These are phyloP conservation scores for Curvularia sp. DNA, from an alignment of 2,329 filamentous ascomycete genomes.

Conservation along the genomic window DNA sequence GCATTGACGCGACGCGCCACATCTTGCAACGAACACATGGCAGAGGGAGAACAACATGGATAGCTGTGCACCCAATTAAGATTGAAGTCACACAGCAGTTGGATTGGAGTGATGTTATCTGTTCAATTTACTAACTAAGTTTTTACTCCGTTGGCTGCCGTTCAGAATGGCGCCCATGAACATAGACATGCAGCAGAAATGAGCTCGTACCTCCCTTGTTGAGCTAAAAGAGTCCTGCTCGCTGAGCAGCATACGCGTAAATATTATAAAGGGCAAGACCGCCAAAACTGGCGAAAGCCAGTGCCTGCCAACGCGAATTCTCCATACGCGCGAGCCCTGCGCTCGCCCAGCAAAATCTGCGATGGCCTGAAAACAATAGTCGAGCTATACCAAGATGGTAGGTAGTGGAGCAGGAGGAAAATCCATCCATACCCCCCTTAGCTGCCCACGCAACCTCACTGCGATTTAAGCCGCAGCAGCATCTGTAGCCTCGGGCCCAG, in stretches of 20 bases:
- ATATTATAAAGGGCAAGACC: slow-evolving; percentile 12
- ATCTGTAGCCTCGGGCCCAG: slow-evolving; percentile 18
- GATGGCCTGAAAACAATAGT: slow-evolving; percentile 6
- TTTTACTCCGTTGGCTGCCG: slow-evolving; percentile 14
- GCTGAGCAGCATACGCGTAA: slow-evolving; percentile 24
- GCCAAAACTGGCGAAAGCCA: slow-evolving; percentile 6
- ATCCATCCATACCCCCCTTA: background rate
- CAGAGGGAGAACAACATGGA: background rate
- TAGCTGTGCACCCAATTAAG: background rate
- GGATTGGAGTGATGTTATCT: background rate
- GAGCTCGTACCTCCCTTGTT: slow-evolving; percentile 2
- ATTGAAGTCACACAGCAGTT: background rate
- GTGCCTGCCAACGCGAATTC: slow-evolving; percentile 1
- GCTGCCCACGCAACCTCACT: background rate
- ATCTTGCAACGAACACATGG: slow-evolving; percentile 7
- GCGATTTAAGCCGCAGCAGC: slow-evolving; percentile 11
- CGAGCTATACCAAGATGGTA: slow-evolving; percentile 1
- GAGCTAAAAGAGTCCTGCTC: slow-evolving; percentile 16
- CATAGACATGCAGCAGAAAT: slow-evolving; percentile 7
- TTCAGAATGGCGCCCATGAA: slow-evolving; percentile 6
- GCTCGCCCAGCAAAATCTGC: background rate
- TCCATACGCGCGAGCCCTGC: background rate
- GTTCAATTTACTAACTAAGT: slow-evolving; percentile 18
- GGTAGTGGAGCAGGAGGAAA: background rate
- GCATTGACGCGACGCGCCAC: slow-evolving; percentile 29